Percentiles rank a stretch among this genome's conserved stretches.
phyloP scores from a whole-genome alignment of 139 green algal species.

The Chlamydomonas asymmetrica region DNA sequence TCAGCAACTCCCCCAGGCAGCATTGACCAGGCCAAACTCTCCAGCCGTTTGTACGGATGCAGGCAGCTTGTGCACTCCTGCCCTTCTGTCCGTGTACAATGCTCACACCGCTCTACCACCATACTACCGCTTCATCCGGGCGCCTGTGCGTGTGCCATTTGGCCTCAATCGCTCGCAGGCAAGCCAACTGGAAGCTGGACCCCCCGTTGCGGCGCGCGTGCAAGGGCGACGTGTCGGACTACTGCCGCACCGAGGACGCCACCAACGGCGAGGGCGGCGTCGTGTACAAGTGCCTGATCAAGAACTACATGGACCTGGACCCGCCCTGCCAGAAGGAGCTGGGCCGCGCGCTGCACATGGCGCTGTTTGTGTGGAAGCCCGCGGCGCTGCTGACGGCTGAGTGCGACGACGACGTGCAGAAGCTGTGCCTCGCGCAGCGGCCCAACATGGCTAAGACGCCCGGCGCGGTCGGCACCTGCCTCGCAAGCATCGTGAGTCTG shows the following conservation, averaged over 20 bases:
- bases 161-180: conserved; percentile 24
- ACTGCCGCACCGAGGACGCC: conserved; percentile 30
- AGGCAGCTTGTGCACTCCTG: no score
- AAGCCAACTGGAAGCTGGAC: conserved; percentile 79
- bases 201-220: conserved; percentile 71
- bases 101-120: background rate
- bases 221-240: conserved; percentile 28
- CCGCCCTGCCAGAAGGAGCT: conserved; percentile 73
- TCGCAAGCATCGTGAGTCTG: conserved; percentile 47
- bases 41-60: no score
- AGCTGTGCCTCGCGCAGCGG: conserved; percentile 40
- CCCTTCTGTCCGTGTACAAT: background rate
- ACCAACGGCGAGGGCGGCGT: conserved; percentile 31
- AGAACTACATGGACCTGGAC: conserved; percentile 51
- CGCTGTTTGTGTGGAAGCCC: conserved; percentile 78
- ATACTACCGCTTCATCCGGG: background rate
- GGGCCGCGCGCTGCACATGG: conserved; percentile 77
- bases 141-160: background rate
- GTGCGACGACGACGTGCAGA: conserved; percentile 73
- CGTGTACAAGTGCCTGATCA: conserved; percentile 76
- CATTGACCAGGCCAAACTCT: no score
- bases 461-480: conserved; percentile 66
- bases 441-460: conserved; percentile 41
- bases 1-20: no score
- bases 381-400: conserved; percentile 59